Base-by-base conservation (phyloP, 257 asterid species). In the Solanum boliviense region DNA sequence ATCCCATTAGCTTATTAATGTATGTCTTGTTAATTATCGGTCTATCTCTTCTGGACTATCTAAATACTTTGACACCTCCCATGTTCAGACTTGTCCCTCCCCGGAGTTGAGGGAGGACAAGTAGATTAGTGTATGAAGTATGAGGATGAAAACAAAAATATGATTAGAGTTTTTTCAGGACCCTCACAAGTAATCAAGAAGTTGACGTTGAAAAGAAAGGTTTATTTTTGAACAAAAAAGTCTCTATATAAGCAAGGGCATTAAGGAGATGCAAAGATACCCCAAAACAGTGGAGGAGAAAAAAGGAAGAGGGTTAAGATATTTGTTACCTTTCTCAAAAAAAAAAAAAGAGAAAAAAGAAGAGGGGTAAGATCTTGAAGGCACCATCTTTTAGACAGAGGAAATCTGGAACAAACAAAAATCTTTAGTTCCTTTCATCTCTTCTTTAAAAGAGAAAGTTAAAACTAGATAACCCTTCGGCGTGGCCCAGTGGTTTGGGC, bases 311-410 rank as follows among this genome's bases (percentile, higher is more conserved):
- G 35, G 36, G 38, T 6, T 27, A 74, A 38, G 58, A 75, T 75
- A 2, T 71, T 31, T 71, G 78, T 71, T 71, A 31, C 39, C 78
- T 31, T 31, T 71, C 12, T 70, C 39, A 0, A 3, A 36, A 36
- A n/a, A 5, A 9, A 5, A 36, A 3, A 34, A 5, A 73, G 15
- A n/a, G 11, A 74, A 13, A 35, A 27, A 74, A 46, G 56, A 13
- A 46, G 52, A 74, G 56, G 34, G 90, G 90, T 84, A 72, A 87
- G 90, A 58, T 88, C 81, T 34, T 36, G 23, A 76, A 31, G 74
- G 20, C 74, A 32, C 86, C 82, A 76, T 75, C 39, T 25, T 83
- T 15, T 39, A 38, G 15, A 34, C 7, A 35, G 20, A 74, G 52
- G 9, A 21, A 20, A 74, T 74, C 31, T 35, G 83, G 52, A 36